Evolutionary conservation across 371 early-diverging fungal genomes (phyloP), one percentile per base, ranked within the genome.

Genomic region (Mortierella sp.): DNA sequence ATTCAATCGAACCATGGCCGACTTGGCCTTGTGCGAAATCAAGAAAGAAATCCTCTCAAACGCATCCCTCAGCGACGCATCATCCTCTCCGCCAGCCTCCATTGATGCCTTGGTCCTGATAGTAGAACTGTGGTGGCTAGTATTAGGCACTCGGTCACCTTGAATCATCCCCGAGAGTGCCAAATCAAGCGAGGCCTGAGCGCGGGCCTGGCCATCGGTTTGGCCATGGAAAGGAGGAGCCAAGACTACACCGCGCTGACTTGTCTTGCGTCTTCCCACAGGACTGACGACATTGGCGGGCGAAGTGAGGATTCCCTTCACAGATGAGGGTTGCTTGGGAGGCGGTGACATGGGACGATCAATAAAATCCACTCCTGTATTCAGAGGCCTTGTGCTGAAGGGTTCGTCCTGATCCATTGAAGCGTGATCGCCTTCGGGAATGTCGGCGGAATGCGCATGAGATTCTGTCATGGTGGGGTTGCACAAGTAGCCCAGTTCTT

Each of bases 221-320:
- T 31, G 58, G 9, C 58, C 34, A 19, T 19, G 34, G 31, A 58
- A 50, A 50, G 50, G 50, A 2, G 24, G 50, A 8, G 50, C 50
- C 50, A 50, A 14, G 19, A 58, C 2, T 31, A 47, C 14, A 40
- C 53, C 69, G 2, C 55, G 29, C 10, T 50, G 41, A 29, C 34
- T 55, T 69, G 55, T 34, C 34, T 34, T 58, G 34, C 58, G 58
- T 34, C 22, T 47, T 2, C 37, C 29, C 24, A 68, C 71, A 14
- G 74, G 75, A 16, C 78, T 74, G n/a, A 55, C 70, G 55, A 81
- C 72, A 40, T 47, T 26, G 9, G 67, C 82, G 2, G 82, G 77
- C 7, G 82, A 81, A 0, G 75, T 77, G 47, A 81, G 34, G 24
- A 77, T 47, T 0, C 77, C 65, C 58, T 58, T 58, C 22, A 34